Conservation (phyloP, 1,139 yeast species). For the Hanseniaspora uvarum region DNA sequence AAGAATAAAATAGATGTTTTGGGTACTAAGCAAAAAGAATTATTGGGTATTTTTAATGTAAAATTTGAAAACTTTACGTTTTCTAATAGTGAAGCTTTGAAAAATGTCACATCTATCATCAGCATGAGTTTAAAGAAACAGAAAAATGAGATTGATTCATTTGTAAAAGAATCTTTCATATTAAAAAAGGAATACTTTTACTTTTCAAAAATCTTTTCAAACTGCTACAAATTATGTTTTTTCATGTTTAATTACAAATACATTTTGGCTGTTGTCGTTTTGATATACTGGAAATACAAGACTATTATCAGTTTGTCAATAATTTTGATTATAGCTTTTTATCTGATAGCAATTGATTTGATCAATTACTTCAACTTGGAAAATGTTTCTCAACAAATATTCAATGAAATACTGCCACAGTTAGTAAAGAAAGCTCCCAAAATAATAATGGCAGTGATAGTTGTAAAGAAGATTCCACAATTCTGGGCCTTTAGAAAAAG, state of each 20-base stretch:
- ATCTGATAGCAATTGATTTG: neutral
- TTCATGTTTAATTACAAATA: slow-evolving; percentile 1
- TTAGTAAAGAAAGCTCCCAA: neutral
- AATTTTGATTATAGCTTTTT: neutral
- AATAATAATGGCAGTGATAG: neutral
- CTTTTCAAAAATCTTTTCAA: neutral
- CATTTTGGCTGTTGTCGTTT: neutral
- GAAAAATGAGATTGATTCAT: neutral
- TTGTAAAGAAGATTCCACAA: neutral
- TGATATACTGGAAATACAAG: neutral
- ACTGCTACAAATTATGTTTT: neutral
- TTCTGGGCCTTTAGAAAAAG: neutral
- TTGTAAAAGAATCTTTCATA: neutral
- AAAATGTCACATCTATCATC: neutral
- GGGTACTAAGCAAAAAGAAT: neutral
- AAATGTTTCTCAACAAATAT: neutral
- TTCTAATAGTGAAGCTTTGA: neutral
- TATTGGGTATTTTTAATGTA: neutral
- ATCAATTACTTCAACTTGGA: neutral
- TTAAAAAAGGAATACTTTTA: neutral
- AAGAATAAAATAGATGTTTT: neutral
- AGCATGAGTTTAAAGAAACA: neutral
- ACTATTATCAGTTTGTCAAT: neutral
- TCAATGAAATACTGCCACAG: neutral
- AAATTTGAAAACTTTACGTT: neutral